phyloP scores from a whole-genome alignment of 2,329 filamentous ascomycete species.

The Zalaria sp. region DNA sequence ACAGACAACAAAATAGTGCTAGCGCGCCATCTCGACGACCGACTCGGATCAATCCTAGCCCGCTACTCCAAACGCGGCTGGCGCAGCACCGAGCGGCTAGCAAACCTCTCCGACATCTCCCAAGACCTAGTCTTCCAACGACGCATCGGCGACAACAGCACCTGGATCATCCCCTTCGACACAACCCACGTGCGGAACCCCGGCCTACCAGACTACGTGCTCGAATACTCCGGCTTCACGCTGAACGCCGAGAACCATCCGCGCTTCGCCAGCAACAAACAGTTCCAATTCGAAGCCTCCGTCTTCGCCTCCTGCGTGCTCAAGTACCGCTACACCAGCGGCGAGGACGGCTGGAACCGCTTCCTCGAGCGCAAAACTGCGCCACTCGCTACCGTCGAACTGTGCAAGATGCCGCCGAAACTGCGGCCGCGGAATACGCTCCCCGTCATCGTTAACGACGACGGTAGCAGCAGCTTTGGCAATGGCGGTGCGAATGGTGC shows the following conservation, averaged over 20 bases:
- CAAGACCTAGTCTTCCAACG: background rate
- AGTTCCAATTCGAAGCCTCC: background rate
- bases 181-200: background rate
- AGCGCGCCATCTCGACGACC: background rate
- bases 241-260: constrained; percentile 1
- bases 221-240: constrained; percentile 2
- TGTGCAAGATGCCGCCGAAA: background rate
- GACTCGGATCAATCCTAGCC: constrained; percentile 1
- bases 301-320: constrained; percentile 3
- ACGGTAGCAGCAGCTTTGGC: too few relatives aligned
- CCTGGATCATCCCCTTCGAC: constrained; percentile 2
- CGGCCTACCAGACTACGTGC: background rate
- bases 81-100: constrained; percentile 1
- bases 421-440: background rate
- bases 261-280: background rate
- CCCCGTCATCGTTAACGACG: background rate
- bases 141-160: constrained; percentile 1
- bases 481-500: too few relatives aligned
- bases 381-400: constrained; percentile 1
- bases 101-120: background rate
- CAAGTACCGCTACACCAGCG: constrained; percentile 1
- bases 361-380: background rate
- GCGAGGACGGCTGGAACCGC: constrained; percentile 1
- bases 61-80: constrained; percentile 1
- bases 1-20: constrained; percentile 1